phyloP scores from a whole-genome alignment of 2,329 filamentous ascomycete genomes.

The Claviceps sp. region DNA sequence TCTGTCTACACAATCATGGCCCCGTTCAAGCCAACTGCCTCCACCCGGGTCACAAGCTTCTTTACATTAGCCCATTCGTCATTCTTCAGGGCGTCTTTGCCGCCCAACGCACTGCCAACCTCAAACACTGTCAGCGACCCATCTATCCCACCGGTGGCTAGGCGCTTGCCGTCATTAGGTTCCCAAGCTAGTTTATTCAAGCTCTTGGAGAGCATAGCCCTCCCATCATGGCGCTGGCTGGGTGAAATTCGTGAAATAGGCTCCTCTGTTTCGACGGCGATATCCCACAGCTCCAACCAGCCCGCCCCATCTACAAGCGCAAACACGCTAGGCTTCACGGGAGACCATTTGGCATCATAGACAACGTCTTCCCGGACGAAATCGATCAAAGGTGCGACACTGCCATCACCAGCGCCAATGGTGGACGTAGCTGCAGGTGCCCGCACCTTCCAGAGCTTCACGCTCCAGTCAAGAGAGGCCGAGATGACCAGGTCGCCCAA shows the following conservation, averaged over 20 bases:
- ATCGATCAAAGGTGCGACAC: constrained; percentile 66
- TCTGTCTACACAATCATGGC: constrained; percentile 16
- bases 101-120: constrained; percentile 68
- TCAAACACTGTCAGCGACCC: constrained; percentile 88
- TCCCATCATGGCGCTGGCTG: constrained; percentile 48
- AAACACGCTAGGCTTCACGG: constrained; percentile 86
- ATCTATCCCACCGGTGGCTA: constrained; percentile 86
- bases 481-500: constrained; percentile 86
- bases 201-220: constrained; percentile 65
- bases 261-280: constrained; percentile 84
- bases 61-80: constrained; percentile 94
- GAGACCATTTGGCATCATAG: constrained; percentile 93
- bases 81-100: constrained; percentile 66
- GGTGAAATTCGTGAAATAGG: constrained; percentile 72
- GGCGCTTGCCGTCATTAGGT: constrained; percentile 67
- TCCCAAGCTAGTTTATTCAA: constrained; percentile 96
- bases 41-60: constrained; percentile 68
- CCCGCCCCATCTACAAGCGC: constrained; percentile 88
- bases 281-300: constrained; percentile 87
- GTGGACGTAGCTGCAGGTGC: constrained; percentile 62
- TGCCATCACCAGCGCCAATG: constrained; percentile 34
- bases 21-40: constrained; percentile 43
- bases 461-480: constrained; percentile 91
- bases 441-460: constrained; percentile 91
- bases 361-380: constrained; percentile 92